Conservation (phyloP, 176 grass and related monocot genomes). For the Canna indica region DNA sequence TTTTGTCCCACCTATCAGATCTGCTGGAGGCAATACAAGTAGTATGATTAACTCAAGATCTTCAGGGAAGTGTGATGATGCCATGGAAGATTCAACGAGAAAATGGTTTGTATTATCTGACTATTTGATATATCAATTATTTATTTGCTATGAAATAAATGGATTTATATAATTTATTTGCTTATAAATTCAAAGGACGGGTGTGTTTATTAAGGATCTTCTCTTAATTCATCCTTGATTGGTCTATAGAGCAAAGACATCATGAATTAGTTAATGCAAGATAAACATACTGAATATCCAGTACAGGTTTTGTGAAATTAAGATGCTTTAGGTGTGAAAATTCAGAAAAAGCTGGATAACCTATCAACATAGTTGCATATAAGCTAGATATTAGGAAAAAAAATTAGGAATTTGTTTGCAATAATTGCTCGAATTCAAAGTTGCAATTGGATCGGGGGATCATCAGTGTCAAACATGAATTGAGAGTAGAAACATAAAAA, state of each 20-base stretch:
- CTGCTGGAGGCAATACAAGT: constrained; percentile 45
- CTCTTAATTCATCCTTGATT: too few relatives aligned
- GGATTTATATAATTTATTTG: not conserved
- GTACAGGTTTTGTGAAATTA: not conserved
- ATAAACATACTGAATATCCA: not conserved
- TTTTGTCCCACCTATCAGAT: constrained; percentile 93
- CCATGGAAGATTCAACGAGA: constrained; percentile 81
- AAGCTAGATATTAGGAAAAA: not conserved
- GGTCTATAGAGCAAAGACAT: not conserved
- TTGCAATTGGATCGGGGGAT: not conserved
- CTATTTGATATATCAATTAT: not conserved
- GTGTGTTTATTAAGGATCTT: too few relatives aligned
- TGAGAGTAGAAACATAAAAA: too few relatives aligned
- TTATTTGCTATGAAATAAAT: not conserved
- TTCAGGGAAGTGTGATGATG: constrained; percentile 67
- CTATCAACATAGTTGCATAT: not conserved
- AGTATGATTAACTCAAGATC: constrained; percentile 39
- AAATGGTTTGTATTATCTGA: constrained; percentile 58
- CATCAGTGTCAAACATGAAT: not conserved
- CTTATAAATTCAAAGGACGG: too few relatives aligned
- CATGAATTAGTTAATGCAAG: not conserved
- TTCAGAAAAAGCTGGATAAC: not conserved
- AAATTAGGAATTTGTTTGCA: not conserved
- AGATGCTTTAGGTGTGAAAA: not conserved
- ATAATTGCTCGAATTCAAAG: not conserved